Conservation (phyloP, 2,329 filamentous ascomycete genomes). For the Fonsecaea nubica region DNA sequence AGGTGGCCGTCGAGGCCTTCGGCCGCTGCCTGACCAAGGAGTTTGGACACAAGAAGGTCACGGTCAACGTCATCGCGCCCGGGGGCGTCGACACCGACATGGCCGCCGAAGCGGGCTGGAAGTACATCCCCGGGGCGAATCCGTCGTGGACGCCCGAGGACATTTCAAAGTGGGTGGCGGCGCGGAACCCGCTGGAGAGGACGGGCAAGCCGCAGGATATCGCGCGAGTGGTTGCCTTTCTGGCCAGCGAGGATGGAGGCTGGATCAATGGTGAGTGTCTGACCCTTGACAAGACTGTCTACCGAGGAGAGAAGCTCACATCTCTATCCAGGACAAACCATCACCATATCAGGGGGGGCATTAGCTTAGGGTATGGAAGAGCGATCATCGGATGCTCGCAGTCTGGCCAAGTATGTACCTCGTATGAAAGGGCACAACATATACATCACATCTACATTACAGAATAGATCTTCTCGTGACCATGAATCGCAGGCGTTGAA, state of each 20-base stretch:
- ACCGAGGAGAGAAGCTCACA: not conserved
- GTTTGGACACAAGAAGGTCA: conserved; percentile 70
- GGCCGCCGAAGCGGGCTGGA: conserved; percentile 73
- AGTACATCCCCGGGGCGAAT: conserved; percentile 65
- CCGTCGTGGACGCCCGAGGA: conserved; percentile 69
- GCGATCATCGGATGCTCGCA: too few relatives aligned
- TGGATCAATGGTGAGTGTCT: conserved; percentile 66
- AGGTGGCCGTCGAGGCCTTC: conserved; percentile 75
- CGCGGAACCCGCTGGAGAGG: conserved; percentile 63
- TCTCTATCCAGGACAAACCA: not conserved
- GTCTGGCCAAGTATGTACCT: too few relatives aligned
- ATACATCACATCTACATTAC: too few relatives aligned
- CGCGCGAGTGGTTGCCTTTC: conserved; percentile 61
- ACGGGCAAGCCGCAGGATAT: conserved; percentile 65
- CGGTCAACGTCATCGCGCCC: conserved; percentile 74
- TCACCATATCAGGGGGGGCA: conserved; percentile 1
- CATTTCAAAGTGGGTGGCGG: conserved; percentile 54
- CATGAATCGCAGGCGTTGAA: not conserved
- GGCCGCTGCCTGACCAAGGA: conserved; percentile 73
- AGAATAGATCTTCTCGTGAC: not conserved
- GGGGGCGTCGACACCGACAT: conserved; percentile 77
- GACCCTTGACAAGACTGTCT: not conserved
- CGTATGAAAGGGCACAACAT: too few relatives aligned
- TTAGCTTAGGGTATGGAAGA: not conserved
- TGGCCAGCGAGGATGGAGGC: conserved; percentile 64